Conservation (phyloP, 129 eudicot species). For the Escallonia rubra region DNA sequence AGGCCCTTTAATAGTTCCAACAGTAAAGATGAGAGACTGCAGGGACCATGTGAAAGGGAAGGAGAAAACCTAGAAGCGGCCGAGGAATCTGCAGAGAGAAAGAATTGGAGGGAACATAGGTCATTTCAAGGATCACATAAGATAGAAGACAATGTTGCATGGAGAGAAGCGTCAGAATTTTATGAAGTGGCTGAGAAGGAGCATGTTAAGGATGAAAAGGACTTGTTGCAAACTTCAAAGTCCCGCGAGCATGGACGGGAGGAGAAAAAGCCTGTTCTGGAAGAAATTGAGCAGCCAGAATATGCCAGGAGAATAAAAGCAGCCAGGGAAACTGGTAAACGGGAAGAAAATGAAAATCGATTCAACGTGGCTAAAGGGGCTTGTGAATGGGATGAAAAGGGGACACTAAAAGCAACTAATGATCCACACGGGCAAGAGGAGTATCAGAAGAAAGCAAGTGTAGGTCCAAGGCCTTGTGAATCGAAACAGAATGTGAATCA, state of each 20-base stretch:
- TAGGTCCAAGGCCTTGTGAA: slow-evolving; percentile 15
- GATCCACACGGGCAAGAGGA: slow-evolving; percentile 24
- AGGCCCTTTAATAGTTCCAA: slow-evolving; percentile 16
- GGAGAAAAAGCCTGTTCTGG: slow-evolving; percentile 7
- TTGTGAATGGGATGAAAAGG: slow-evolving; percentile 11
- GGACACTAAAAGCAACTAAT: slow-evolving; percentile 22
- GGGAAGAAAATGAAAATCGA: slow-evolving; percentile 16
- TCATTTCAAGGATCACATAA: slow-evolving; percentile 17
- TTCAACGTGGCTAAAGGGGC: slow-evolving; percentile 14
- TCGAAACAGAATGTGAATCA: slow-evolving; percentile 19
- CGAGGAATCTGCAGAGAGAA: slow-evolving; percentile 8
- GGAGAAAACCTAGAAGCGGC: slow-evolving; percentile 3
- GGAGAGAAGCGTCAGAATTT: slow-evolving; percentile 43
- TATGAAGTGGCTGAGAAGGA: slow-evolving; percentile 42
- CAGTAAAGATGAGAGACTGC: slow-evolving; percentile 25
- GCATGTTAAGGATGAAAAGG: slow-evolving; percentile 11
- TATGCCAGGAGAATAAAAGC: slow-evolving; percentile 15
- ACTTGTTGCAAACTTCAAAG: slow-evolving; percentile 9
- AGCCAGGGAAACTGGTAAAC: slow-evolving; percentile 21
- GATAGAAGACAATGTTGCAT: slow-evolving; percentile 30
- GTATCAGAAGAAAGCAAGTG: slow-evolving; percentile 27
- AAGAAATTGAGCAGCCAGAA: slow-evolving; percentile 28
- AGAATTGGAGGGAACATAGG: slow-evolving; percentile 16
- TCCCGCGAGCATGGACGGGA: slow-evolving; percentile 11
- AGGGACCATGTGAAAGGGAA: slow-evolving; percentile 24